Percentiles rank a stretch among this genome's conserved stretches.
Evolutionary conservation across 257 asterid genomes (phyloP).

Genomic region (Nyctanthes arbortristis): DNA sequence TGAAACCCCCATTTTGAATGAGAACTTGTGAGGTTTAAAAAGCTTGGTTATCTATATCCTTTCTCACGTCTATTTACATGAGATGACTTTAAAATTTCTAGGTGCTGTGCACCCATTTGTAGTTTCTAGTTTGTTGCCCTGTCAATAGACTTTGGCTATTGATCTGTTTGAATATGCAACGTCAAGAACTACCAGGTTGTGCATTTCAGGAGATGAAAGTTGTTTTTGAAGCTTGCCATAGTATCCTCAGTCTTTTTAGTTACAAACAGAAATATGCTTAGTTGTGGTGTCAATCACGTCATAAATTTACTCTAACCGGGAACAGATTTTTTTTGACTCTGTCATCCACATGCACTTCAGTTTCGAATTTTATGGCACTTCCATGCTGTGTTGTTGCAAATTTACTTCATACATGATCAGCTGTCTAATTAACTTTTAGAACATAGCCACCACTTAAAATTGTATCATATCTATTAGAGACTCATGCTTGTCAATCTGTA

Average conservation of each 20-base stretch:
- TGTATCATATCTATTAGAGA: too few relatives aligned
- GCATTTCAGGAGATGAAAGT: too few relatives aligned
- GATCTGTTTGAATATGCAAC: too few relatives aligned
- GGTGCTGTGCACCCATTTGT: too few relatives aligned
- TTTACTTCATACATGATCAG: neutral
- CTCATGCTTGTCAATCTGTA: too few relatives aligned
- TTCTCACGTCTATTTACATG: neutral
- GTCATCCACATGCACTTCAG: too few relatives aligned
- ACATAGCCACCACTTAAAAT: neutral
- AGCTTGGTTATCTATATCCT: neutral
- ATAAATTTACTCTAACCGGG: neutral
- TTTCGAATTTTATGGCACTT: too few relatives aligned
- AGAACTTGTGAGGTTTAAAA: neutral
- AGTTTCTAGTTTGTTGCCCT: too few relatives aligned
- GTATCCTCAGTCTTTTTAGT: too few relatives aligned
- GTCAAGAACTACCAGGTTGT: too few relatives aligned
- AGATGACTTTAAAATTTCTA: neutral
- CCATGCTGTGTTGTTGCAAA: neutral
- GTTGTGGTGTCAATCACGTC: neutral
- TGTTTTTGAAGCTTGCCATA: too few relatives aligned
- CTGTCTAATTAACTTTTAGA: neutral
- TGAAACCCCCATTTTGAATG: neutral
- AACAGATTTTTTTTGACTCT: neutral
- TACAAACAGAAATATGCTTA: neutral
- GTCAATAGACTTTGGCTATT: too few relatives aligned